Base-by-base conservation (phyloP, 768 basidiomycete genomes). In the Podaxis carcinomalis region DNA sequence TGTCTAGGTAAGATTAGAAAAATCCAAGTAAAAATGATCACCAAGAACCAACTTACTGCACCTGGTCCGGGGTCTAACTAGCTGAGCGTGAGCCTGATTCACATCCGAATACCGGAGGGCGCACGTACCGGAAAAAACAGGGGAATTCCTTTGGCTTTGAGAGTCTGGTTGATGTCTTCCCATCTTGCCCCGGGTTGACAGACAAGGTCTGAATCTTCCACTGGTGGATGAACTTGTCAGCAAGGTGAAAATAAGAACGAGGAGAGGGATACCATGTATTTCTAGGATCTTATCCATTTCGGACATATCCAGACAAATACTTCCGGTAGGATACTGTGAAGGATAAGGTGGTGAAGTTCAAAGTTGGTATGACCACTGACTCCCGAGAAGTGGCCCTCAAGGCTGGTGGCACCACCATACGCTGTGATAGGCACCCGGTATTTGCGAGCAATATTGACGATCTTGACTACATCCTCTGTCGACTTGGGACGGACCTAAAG, bases 361-460 rank as follows among this genome's bases (percentile, higher is more conserved):
- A 19, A 42, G 36, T 50, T 13, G 39, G 58, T 63, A 37, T 40
- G 40, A 28, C 23, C 10, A 72, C 80, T 59, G 67, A 91, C 90
- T 28, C 89, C 90, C 51, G 84, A 83, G 63, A 88, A 92, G 73
- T 96, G 92, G 0, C 93, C 93, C 70, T 96, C 94, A 11, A 95
- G 78, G 67, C 87, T 89, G 0, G 93, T 96, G 10, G 90, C 93
- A 1, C 93, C 94, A 51, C 89, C 86, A 67, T 88, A 95, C 2
- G 93, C 85, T 14, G 85, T 85, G 27, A 96, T 80, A 2, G 95
- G 94, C 36, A 96, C 77, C 51, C 78, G 78, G 70, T 86, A 88
- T 69, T 86, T 86, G 49, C 82, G 78, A 0, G 95, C 86, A 44
- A 93, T 83, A 61, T 89, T 83, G 61, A 97, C 87, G 53, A 92